Evolutionary conservation across 1,284 basidiomycete species (phyloP).

Genomic region (Termitomyces sp.): DNA sequence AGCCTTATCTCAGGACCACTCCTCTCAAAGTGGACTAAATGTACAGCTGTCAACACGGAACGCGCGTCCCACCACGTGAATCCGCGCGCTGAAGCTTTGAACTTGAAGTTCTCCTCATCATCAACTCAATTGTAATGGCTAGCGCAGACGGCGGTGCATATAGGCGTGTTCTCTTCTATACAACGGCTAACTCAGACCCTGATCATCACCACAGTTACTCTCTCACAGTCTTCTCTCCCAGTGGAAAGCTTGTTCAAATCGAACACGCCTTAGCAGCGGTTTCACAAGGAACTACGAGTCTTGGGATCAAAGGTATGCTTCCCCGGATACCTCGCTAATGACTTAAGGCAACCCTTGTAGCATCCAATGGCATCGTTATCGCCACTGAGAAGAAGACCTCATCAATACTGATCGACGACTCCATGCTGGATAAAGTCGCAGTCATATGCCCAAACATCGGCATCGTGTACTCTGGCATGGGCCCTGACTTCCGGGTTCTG

Average conservation of each 20-base stretch:
- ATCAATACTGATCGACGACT: slow-evolving; percentile 96
- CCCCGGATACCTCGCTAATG: slow-evolving; percentile 13
- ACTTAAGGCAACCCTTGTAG: slow-evolving; percentile 40
- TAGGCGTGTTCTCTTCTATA: slow-evolving; percentile 43
- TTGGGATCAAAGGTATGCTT: slow-evolving; percentile 91
- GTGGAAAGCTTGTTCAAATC: slow-evolving; percentile 98
- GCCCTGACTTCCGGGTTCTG: slow-evolving; percentile 94
- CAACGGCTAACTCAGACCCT: slow-evolving; percentile 12
- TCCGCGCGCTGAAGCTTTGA: neutral
- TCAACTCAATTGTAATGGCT: slow-evolving; percentile 43
- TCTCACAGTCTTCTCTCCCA: slow-evolving; percentile 97
- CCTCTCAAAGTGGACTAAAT: slow-evolving; percentile 48
- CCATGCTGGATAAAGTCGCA: slow-evolving; percentile 94
- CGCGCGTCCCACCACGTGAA: neutral
- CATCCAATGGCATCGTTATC: slow-evolving; percentile 97
- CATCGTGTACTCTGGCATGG: slow-evolving; percentile 99
- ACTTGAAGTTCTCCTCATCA: slow-evolving; percentile 14
- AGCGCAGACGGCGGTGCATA: slow-evolving; percentile 77
- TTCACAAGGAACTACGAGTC: slow-evolving; percentile 91
- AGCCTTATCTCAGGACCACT: slow-evolving; percentile 78
- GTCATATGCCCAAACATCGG: slow-evolving; percentile 98
- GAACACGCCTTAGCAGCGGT: slow-evolving; percentile 99
- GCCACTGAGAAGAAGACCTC: slow-evolving; percentile 99
- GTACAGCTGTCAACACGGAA: slow-evolving; percentile 8
- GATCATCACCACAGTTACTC: slow-evolving; percentile 72